A percentile compares a stretch with the other conserved stretches of the same genome.
These are phyloP conservation scores for Zizania palustris DNA, from an alignment of 202 grass and related monocot genomes.

Conservation along the genomic window DNA sequence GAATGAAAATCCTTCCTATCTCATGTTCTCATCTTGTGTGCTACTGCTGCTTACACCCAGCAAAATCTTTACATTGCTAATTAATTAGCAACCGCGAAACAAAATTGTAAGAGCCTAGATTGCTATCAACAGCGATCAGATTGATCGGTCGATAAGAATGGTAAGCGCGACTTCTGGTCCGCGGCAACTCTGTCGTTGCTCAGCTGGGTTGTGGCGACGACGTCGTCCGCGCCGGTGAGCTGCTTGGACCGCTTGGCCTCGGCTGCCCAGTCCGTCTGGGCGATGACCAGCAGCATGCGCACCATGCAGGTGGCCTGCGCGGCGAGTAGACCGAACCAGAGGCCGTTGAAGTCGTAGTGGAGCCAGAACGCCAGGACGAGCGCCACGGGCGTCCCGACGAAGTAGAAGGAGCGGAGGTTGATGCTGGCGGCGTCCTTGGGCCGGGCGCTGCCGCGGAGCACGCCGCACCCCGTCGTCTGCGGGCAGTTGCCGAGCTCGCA, in stretches of 20 bases:
- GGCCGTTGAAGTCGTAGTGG: constrained; percentile 68
- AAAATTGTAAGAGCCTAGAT: constrained; percentile 40
- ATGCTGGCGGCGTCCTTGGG: constrained; percentile 80
- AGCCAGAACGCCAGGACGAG: constrained; percentile 68
- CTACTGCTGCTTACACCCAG: constrained; percentile 17
- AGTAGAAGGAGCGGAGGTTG: constrained; percentile 89
- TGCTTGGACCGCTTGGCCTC: constrained; percentile 67
- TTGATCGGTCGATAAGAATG: neutral
- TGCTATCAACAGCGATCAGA: constrained; percentile 46
- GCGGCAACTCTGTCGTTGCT: constrained; percentile 33
- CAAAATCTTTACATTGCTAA: constrained; percentile 54
- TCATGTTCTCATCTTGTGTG: constrained; percentile 2
- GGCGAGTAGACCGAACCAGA: constrained; percentile 81
- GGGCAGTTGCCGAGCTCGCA: constrained; percentile 97
- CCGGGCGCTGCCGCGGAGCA: constrained; percentile 80
- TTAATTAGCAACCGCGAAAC: constrained; percentile 38
- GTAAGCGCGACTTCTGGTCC: constrained; percentile 46
- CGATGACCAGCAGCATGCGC: constrained; percentile 71
- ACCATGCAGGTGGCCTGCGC: constrained; percentile 84
- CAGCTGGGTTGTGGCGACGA: neutral
- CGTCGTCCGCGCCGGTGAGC: constrained; percentile 49
- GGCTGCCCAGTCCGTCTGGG: constrained; percentile 60
- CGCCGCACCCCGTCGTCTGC: constrained; percentile 88
- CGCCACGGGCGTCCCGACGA: constrained; percentile 80
- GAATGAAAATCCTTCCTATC: neutral